Base-by-base conservation (phyloP, 2,329 filamentous ascomycete genomes). In the Fusarium palustre region DNA sequence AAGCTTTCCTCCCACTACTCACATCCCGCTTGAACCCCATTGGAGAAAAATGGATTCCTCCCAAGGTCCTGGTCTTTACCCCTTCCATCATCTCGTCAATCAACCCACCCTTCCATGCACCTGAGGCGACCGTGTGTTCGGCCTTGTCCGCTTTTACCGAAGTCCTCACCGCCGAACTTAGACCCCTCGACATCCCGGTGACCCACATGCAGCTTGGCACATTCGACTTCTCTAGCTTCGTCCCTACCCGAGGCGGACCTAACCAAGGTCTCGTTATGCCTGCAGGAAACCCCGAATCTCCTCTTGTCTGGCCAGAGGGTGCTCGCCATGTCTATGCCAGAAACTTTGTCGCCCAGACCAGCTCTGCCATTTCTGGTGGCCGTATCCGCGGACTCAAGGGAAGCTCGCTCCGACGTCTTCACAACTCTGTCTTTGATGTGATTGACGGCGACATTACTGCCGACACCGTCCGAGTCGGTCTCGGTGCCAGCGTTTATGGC, bases 141-240 rank as follows among this genome's bases (percentile, higher is more conserved):
- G 95, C 93, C 6, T 86, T 98, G n/a, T 90, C 92, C 15, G 92
- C 93, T 28, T 97, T 97, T 77, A 92, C 92, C 30, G 87, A 91
- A 52, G 92, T 93, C 1, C 85, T 98, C 13, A 87, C 91, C 16
- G 89, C 90, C 56, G 96, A 98, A 82, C 86, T 97, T 41, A 85
- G 87, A 6, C 89, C 92, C 6, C 85, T 96, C 36, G 87, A 86
- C 54, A 91, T 97, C 55, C 88, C 91, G 39, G 92, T 97, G 22
- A 91, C 92, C 3, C 93, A 97, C 76, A 86, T 99, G 77, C 93
- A 95, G 79, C 89, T 98, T 3, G 96, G 96, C 61, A 94, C 93
- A 24, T 93, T 99, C 77, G 95, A 98, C 79, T 90, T 95, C 73
- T 88, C 89, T 9, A 85, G 90, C 66, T 89, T 90, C 79, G 85